phyloP scores from a whole-genome alignment of 768 basidiomycete genomes.

The Chiua virens region DNA sequence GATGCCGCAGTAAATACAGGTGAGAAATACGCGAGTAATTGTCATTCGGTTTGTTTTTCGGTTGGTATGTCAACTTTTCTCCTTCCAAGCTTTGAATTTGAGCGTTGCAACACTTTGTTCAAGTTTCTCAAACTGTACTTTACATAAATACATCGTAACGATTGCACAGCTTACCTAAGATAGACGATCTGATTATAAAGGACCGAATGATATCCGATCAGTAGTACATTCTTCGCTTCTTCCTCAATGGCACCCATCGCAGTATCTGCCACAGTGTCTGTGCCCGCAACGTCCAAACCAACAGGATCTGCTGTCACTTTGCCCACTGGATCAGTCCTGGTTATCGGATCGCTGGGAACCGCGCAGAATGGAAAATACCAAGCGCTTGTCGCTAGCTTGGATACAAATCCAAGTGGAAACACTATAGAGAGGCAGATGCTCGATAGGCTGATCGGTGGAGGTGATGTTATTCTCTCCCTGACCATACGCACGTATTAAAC shows the following conservation, averaged over 20 bases:
- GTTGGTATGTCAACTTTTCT: not conserved
- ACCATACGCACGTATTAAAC: not conserved
- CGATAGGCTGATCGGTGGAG: constrained; percentile 79
- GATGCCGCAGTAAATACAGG: constrained; percentile 25
- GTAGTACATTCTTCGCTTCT: not conserved
- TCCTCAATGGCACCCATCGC: constrained; percentile 62
- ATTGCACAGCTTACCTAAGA: constrained; percentile 20
- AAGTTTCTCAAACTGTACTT: not conserved
- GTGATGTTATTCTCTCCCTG: constrained; percentile 37
- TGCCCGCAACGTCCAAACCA: constrained; percentile 13
- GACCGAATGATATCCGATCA: not conserved
- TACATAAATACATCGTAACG: constrained; percentile 3
- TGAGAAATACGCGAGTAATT: not conserved
- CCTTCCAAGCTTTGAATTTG: not conserved
- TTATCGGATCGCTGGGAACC: constrained; percentile 74
- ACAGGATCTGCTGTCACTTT: constrained; percentile 24
- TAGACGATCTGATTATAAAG: constrained; percentile 21
- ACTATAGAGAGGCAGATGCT: constrained; percentile 77
- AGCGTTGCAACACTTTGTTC: not conserved
- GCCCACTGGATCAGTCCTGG: constrained; percentile 54
- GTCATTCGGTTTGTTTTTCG: not conserved
- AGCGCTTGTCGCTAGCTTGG: constrained; percentile 59
- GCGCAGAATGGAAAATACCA: constrained; percentile 83
- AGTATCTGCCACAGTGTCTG: constrained; percentile 34
- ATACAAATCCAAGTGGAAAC: constrained; percentile 37